These are phyloP conservation scores for Colletotrichum higginsianum DNA, from an alignment of 2,329 filamentous ascomycete species.

Conservation along the genomic window DNA sequence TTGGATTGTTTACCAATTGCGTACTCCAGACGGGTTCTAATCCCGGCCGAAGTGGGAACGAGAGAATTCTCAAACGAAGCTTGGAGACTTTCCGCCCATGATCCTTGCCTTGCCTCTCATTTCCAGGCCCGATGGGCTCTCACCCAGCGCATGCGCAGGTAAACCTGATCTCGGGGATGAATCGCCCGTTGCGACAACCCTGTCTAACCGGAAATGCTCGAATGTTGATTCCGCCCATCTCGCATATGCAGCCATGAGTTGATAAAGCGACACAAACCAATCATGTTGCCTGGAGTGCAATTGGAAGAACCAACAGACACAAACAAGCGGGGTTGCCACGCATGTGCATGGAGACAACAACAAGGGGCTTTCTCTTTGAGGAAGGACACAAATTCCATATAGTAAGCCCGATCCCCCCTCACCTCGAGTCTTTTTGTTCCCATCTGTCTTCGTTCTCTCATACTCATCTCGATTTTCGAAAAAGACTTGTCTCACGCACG, in stretches of 20 bases:
- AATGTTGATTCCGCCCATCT: neutral
- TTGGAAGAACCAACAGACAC: constrained; percentile 4
- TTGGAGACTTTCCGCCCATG: no score
- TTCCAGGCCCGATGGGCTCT: no score
- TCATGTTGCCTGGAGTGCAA: neutral
- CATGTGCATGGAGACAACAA: neutral
- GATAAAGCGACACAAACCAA: neutral
- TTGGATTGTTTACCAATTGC: neutral
- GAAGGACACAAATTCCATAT: constrained; percentile 1
- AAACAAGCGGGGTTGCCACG: neutral
- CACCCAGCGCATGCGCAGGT: no score
- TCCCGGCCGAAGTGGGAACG: no score
- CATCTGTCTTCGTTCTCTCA: neutral
- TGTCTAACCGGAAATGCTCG: neutral
- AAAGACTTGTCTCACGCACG: no score
- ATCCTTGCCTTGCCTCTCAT: no score
- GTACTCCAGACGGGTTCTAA: no score
- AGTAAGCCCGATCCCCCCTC: constrained; percentile 2
- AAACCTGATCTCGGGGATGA: neutral
- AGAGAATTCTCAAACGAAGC: no score
- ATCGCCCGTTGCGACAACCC: neutral
- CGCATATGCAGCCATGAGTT: neutral
- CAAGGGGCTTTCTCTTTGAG: neutral
- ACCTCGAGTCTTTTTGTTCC: neutral
- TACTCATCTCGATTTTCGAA: neutral